Conservation (phyloP, 345 rosid species). For the Citrus glauca region DNA sequence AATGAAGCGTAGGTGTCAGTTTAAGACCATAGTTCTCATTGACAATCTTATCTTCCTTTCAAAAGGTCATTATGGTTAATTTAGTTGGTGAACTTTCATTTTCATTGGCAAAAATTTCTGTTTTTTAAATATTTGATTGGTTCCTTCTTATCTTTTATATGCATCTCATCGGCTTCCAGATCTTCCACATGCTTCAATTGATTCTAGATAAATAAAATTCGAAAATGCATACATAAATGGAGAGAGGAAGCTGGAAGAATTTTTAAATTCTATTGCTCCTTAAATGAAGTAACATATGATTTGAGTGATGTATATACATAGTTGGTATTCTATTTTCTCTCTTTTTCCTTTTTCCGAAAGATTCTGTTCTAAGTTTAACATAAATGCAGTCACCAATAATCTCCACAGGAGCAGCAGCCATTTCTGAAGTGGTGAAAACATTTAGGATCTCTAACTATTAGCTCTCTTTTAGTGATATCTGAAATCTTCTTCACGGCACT, state of each 20-base stretch:
- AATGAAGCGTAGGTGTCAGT: not conserved
- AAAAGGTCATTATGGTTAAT: not conserved
- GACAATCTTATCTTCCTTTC: not conserved
- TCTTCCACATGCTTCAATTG: not conserved
- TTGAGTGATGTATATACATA: not conserved
- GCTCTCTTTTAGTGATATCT: conserved; percentile 41
- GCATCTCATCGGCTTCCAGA: not conserved
- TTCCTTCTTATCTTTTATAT: not conserved
- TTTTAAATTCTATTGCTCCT: not conserved
- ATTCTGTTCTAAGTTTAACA: not conserved
- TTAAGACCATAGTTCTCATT: not conserved
- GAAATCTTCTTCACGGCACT: conserved; percentile 49
- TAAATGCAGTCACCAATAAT: conserved; percentile 39
- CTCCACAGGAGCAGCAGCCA: conserved; percentile 52
- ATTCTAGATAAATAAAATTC: not conserved
- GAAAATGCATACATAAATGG: not conserved
- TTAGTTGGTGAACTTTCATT: not conserved
- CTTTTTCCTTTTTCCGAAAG: too few species aligned
- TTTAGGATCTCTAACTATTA: conserved; percentile 52
- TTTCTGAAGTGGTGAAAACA: conserved; percentile 59
- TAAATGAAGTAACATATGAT: not conserved
- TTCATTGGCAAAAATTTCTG: not conserved
- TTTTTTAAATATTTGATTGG: not conserved
- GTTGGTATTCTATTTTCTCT: too few species aligned
- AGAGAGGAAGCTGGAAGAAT: not conserved